phyloP scores from a whole-genome alignment of 495 filamentous ascomycete genomes.

The Hypomontagnella submonticulosa region DNA sequence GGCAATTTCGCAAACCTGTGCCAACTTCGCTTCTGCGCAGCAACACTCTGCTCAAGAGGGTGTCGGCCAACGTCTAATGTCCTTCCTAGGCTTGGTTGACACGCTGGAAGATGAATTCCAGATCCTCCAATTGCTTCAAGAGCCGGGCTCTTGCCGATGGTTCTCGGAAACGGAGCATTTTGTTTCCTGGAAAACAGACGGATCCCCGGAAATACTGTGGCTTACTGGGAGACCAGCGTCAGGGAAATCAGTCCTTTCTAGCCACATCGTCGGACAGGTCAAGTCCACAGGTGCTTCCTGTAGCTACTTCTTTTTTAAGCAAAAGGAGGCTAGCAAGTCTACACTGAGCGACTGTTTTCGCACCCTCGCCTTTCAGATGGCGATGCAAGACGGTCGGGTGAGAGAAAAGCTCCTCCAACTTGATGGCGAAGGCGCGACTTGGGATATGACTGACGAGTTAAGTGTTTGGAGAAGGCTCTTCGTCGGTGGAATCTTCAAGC shows the following conservation, averaged over 20 bases:
- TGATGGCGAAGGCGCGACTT: background rate
- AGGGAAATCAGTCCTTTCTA: conserved; percentile 16
- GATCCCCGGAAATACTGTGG: conserved; percentile 10
- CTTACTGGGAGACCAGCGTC: conserved; percentile 7
- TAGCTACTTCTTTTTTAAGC: conserved; percentile 23
- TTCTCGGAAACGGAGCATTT: background rate
- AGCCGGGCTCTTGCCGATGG: conserved; percentile 14
- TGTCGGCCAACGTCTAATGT: background rate
- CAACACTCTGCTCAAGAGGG: background rate
- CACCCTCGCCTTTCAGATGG: conserved; percentile 16
- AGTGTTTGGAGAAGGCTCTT: conserved; percentile 11
- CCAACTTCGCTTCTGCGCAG: background rate
- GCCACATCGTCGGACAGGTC: background rate
- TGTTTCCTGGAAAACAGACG: background rate
- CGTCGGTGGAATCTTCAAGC: conserved; percentile 5
- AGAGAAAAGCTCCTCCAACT: background rate
- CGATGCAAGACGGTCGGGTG: background rate
- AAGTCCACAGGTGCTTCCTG: background rate
- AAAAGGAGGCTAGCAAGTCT: conserved; percentile 7
- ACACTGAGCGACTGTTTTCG: conserved; percentile 5
- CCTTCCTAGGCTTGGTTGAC: conserved; percentile 5
- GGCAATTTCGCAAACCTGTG: background rate
- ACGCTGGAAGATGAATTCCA: conserved; percentile 6
- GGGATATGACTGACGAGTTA: conserved; percentile 9
- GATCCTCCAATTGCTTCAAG: background rate